Percentiles rank a stretch among this genome's conserved stretches.
These are phyloP conservation scores for Fusarium irregulare DNA, from an alignment of 2,329 filamentous ascomycete genomes.

Conservation along the genomic window DNA sequence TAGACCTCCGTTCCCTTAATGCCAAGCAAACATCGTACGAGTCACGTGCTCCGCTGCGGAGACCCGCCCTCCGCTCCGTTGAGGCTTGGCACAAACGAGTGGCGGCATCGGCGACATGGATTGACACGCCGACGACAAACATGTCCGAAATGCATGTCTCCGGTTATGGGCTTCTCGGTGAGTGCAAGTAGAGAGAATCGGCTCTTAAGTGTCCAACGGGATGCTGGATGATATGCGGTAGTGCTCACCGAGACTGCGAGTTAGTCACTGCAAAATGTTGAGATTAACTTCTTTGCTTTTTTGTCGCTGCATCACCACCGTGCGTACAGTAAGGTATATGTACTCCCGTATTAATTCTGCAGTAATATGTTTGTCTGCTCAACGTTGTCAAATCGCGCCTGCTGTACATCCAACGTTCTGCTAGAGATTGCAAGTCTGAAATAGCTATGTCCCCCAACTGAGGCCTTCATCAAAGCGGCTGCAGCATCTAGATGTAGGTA, in stretches of 20 bases:
- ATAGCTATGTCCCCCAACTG: not conserved
- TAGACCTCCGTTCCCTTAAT: conserved; percentile 13
- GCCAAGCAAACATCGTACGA: conserved; percentile 29
- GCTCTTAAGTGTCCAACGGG: not conserved
- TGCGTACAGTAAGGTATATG: not conserved
- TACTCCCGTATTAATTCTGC: not conserved
- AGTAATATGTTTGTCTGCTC: not conserved
- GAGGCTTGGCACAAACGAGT: conserved; percentile 23
- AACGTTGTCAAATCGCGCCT: not conserved
- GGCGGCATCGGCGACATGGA: conserved; percentile 14
- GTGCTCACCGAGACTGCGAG: not conserved
- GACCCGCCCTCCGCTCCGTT: conserved; percentile 31
- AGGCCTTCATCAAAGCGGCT: not conserved
- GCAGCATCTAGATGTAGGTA: not conserved
- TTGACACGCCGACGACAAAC: conserved; percentile 9
- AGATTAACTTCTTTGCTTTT: not conserved
- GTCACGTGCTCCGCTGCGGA: conserved; percentile 44
- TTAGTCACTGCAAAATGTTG: not conserved
- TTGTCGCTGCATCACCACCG: not conserved
- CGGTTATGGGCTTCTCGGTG: conserved; percentile 7
- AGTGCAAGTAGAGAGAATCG: not conserved
- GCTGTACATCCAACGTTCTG: not conserved
- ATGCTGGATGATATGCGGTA: not conserved
- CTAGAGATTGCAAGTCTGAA: not conserved
- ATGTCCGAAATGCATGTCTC: not conserved